These are phyloP conservation scores for Mycosarcoma maydis DNA, from an alignment of 1,284 basidiomycete species.

Conservation along the genomic window DNA sequence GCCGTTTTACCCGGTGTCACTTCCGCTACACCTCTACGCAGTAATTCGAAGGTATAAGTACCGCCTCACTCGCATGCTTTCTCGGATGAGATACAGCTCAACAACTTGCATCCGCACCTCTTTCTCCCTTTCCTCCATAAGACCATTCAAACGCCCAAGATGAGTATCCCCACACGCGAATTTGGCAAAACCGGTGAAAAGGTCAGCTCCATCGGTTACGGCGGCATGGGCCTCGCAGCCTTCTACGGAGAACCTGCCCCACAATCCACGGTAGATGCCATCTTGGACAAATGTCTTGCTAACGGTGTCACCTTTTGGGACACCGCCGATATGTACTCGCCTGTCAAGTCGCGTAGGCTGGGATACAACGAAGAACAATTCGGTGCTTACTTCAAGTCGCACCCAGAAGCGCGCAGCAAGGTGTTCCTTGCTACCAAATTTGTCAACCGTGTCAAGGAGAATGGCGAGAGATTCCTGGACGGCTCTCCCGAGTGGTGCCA, in stretches of 20 bases:
- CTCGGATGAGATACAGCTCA: too few species aligned
- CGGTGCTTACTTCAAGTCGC: constrained; percentile 64
- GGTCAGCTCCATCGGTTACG: constrained; percentile 45
- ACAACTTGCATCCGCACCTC: too few species aligned
- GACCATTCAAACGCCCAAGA: neutral
- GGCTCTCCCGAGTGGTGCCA: constrained; percentile 61
- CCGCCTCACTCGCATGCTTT: too few species aligned
- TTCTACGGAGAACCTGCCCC: constrained; percentile 42
- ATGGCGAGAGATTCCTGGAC: constrained; percentile 30
- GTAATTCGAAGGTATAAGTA: too few species aligned
- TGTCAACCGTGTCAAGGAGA: constrained; percentile 52
- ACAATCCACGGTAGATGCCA: constrained; percentile 26
- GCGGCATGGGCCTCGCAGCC: constrained; percentile 50
- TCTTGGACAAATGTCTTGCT: constrained; percentile 30
- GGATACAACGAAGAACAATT: constrained; percentile 68
- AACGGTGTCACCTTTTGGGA: constrained; percentile 45
- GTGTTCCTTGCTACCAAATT: constrained; percentile 69
- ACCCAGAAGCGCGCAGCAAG: constrained; percentile 61
- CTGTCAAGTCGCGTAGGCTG: constrained; percentile 15
- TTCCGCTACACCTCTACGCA: too few species aligned
- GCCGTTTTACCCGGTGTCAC: too few species aligned
- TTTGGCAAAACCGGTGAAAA: constrained; percentile 37
- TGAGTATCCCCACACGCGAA: constrained; percentile 46
- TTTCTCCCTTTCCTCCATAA: too few species aligned
- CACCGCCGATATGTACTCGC: constrained; percentile 54